phyloP scores from a whole-genome alignment of 345 rosid genomes.

The Gossypium raimondii region DNA sequence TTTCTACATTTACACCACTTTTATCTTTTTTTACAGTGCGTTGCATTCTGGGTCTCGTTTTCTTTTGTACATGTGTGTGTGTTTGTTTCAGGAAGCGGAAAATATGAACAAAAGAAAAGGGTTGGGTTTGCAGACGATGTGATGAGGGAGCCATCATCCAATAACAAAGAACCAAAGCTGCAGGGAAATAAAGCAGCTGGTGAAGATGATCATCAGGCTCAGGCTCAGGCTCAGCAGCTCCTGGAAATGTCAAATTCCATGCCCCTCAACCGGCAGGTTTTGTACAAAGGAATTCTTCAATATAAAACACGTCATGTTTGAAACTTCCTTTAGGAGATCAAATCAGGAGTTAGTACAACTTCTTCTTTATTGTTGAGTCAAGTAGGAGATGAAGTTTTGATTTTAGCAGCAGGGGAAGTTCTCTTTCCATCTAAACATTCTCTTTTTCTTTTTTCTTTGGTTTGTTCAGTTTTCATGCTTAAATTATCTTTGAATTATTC shows the following conservation, averaged over 20 bases:
- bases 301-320: slow-evolving; percentile 19
- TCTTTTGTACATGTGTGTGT: not conserved
- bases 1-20: not conserved
- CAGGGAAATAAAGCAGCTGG: not conserved
- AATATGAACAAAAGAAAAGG: slow-evolving; percentile 42
- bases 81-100: not conserved
- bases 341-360: no score
- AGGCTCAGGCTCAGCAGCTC: not conserved
- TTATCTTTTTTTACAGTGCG: not conserved
- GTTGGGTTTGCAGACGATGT: slow-evolving; percentile 81
- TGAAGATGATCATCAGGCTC: not conserved
- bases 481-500: not conserved
- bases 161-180: slow-evolving; percentile 38
- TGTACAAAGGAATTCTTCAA: slow-evolving; percentile 39
- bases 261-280: slow-evolving; percentile 43
- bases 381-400: not conserved
- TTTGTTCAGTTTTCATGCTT: not conserved
- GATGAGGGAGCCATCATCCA: slow-evolving; percentile 65
- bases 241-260: slow-evolving; percentile 19
- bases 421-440: not conserved
- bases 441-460: no score
- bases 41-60: not conserved
- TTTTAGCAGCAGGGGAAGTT: not conserved
- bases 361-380: no score
- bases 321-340: not conserved